Evolutionary conservation across 1,139 yeast genomes (phyloP), one percentile per base, ranked within the genome.

Genomic region (Diutina siamensis): DNA sequence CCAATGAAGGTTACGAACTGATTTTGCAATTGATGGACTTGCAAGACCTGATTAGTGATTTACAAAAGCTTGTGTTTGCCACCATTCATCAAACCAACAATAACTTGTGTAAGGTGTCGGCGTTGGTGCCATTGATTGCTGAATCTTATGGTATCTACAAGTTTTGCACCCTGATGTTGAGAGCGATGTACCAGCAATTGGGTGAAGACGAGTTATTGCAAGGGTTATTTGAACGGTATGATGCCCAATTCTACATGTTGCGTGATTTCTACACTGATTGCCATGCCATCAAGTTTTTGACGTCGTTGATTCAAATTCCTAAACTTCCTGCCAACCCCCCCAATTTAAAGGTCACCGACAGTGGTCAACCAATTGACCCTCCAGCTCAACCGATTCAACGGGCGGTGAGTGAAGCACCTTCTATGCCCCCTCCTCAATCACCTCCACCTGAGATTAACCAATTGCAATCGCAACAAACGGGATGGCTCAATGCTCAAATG

Each of bases 1-100:
- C 97, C 2, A 89, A 92, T 58, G 96, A 88, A 64, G 97, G 97
- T 5, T 92, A 85, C 59, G 96, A 89, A 57, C 80, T 95, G 1
- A 78, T 89, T 52, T 64, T 87, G 52, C 96, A 87, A 59, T 68
- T 92, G 56, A 83, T 88, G 88, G 79, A 80, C 47, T 68, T 89
- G 48, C 97, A 88, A 62, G 97, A 89, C 57, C 73, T 80, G 44
- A 78, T 89, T 51, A 94, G 86, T 59, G 83, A 83, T 51, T 78
- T 86, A 51, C 92, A 85, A 54, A 78, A 83, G 52, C 67, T 85
- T 46, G 76, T 89, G 21, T 84, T 92, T 60, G 80, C 94, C 0
- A 74, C 86, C 3, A 71, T 88, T 48, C 74, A 78, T 48, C 79
- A 74, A 50, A 75, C 83, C 36, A 74, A 77, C 21, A 72, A 73